phyloP scores from a whole-genome alignment of 306 rosid species.

The Corylus americana region DNA sequence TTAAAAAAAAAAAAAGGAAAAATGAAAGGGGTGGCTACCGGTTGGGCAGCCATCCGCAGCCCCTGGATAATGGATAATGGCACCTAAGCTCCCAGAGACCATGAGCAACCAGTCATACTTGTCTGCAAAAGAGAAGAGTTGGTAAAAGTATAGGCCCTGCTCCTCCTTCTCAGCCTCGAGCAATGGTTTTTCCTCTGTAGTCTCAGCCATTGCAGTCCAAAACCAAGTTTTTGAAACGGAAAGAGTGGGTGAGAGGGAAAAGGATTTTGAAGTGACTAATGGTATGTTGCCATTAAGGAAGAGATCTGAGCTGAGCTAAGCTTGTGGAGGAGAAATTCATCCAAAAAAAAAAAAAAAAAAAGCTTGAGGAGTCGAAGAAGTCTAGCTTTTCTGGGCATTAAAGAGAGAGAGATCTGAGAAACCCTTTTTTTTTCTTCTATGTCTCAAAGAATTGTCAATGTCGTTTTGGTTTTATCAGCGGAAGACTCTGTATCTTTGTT shows the following conservation, averaged over 20 bases:
- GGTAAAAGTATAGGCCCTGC: constrained; percentile 77
- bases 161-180: constrained; percentile 96
- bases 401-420: constrained; percentile 43
- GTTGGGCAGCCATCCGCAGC: no score
- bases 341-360: no score
- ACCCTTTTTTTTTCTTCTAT: constrained; percentile 32
- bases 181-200: constrained; percentile 51
- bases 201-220: constrained; percentile 53
- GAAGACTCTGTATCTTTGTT: constrained; percentile 8
- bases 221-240: background rate
- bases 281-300: constrained; percentile 36
- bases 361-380: constrained; percentile 16
- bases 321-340: no score
- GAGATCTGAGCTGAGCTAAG: constrained; percentile 27
- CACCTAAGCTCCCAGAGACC: constrained; percentile 84
- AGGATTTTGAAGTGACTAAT: constrained; percentile 21
- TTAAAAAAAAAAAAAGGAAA: no score
- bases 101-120: constrained; percentile 74
- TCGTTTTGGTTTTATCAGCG: constrained; percentile 35
- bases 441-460: constrained; percentile 51
- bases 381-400: constrained; percentile 33
- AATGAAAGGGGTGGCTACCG: no score
- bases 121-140: constrained; percentile 91
- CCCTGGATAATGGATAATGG: constrained; percentile 52
- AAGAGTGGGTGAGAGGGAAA: background rate